Evolutionary conservation across 768 basidiomycete species (phyloP).

Genomic region (Boletus eberwhitei): DNA sequence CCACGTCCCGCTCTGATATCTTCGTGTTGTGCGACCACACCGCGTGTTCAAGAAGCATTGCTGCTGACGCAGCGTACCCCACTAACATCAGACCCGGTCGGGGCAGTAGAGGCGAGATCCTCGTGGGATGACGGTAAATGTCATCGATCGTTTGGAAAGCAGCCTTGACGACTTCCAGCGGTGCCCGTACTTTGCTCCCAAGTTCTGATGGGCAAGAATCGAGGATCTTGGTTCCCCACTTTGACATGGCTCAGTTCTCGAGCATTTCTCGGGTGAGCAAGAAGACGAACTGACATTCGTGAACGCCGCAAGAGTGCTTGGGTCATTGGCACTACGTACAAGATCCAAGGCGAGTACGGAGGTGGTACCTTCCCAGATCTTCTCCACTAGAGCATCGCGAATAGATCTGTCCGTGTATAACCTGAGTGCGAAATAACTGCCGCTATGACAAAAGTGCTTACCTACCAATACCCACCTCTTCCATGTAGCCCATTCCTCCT

Average conservation of each 20-base stretch:
- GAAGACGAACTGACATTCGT: conserved; percentile 39
- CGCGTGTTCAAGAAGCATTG: conserved; percentile 67
- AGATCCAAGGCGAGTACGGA: conserved; percentile 69
- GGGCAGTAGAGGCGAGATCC: conserved; percentile 44
- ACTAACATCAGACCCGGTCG: conserved; percentile 59
- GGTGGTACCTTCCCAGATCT: conserved; percentile 79
- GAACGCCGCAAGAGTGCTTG: conserved; percentile 44
- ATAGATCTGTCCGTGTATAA: conserved; percentile 40
- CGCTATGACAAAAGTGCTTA: conserved; percentile 16
- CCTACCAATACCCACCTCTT: conserved; percentile 70
- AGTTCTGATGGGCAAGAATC: conserved; percentile 40
- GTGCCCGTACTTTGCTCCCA: conserved; percentile 21
- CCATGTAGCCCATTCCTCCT: conserved; percentile 83
- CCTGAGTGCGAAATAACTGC: neutral
- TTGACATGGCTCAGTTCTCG: neutral
- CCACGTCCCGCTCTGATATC: conserved; percentile 35
- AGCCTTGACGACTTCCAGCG: conserved; percentile 34
- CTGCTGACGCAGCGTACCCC: conserved; percentile 49
- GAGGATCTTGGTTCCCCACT: conserved; percentile 55
- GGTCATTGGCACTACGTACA: conserved; percentile 49
- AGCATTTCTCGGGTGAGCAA: neutral
- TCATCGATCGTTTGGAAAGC: conserved; percentile 40
- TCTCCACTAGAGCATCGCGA: conserved; percentile 69
- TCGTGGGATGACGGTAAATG: conserved; percentile 36
- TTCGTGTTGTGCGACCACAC: conserved; percentile 47